A percentile compares a stretch with the other conserved stretches of the same genome.
These are phyloP conservation scores for Plasmodium malariae DNA, from an alignment of 169 alveolate genomes.

Conservation along the genomic window DNA sequence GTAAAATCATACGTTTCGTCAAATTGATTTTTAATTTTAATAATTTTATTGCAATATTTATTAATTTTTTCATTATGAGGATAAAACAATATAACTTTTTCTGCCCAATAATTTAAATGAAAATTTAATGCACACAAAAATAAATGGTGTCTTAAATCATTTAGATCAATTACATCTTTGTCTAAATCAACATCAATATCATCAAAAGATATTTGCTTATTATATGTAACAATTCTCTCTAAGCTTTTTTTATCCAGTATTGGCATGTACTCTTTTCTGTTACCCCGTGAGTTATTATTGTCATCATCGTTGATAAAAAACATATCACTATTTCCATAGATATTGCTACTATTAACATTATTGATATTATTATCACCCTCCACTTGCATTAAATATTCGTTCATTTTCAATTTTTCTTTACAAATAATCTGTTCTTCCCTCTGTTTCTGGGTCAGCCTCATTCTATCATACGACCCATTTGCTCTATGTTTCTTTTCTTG, in stretches of 20 bases:
- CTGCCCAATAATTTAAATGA: conserved; percentile 73
- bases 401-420: not conserved
- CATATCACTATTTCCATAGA: no score
- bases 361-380: not conserved
- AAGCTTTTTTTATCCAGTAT: conserved; percentile 33
- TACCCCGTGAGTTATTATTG: not conserved
- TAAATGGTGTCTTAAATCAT: conserved; percentile 44
- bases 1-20: conserved; percentile 68
- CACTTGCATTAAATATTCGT: not conserved
- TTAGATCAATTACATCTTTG: conserved; percentile 44
- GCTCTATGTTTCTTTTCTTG: no score
- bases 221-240: conserved; percentile 35
- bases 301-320: not conserved
- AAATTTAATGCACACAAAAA: conserved; percentile 73
- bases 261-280: not conserved
- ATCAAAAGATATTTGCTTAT: conserved; percentile 54
- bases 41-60: conserved; percentile 42
- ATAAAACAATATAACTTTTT: conserved; percentile 71
- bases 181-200: conserved; percentile 63
- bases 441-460: no score
- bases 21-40: conserved; percentile 58
- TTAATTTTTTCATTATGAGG: conserved; percentile 71
- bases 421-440: not conserved
- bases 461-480: no score
- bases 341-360: not conserved